Evolutionary conservation across 768 basidiomycete genomes (phyloP), one percentile per base, ranked within the genome.

Genomic region (Lactarius evosmus): DNA sequence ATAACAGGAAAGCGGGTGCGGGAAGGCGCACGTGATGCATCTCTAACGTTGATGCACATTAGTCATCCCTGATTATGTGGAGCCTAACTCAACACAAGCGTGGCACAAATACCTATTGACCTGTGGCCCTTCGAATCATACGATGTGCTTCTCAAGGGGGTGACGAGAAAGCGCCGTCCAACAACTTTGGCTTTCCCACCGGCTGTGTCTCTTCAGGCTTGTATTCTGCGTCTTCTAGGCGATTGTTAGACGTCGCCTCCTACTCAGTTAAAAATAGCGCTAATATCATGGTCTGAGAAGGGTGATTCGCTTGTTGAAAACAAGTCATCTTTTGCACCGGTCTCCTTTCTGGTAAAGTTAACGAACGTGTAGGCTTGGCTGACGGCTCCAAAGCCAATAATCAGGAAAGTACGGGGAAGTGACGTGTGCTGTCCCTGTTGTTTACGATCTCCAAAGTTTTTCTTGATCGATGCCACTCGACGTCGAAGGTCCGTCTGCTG

Each of bases 401-500:
- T 69, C 91, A 93, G 79, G 89, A 84, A 41, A 32, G 75, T 68
- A 16, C 22, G 51, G 9, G 9, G 55, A 51, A 40, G n/a, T 9
- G 19, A 33, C 54, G 17, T 41, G 55, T 6, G 17, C 19, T 33
- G 69, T 9, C 40, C 36, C 38, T 2, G 2, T 14, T 12, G 9
- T 49, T 30, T 33, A 54, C 33, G 22, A 34, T 9, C 6, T 19
- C 27, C 29, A 7, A 54, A 93, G 88, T 88, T 93, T 19, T 93
- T 91, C 76, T 93, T 89, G 75, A 82, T 93, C 57, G 92, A 94
- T 72, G 81, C 83, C 91, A 9, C 76, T 94, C 41, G 92, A 94
- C 69, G 75, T 93, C 40, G 85, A 92, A 79, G 83, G 89, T 88
- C 36, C 12, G 36, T 73, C 30, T 74, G 65, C 19, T 27, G 54